Conservation (phyloP, 306 rosid species). For the Medicago arabica region DNA sequence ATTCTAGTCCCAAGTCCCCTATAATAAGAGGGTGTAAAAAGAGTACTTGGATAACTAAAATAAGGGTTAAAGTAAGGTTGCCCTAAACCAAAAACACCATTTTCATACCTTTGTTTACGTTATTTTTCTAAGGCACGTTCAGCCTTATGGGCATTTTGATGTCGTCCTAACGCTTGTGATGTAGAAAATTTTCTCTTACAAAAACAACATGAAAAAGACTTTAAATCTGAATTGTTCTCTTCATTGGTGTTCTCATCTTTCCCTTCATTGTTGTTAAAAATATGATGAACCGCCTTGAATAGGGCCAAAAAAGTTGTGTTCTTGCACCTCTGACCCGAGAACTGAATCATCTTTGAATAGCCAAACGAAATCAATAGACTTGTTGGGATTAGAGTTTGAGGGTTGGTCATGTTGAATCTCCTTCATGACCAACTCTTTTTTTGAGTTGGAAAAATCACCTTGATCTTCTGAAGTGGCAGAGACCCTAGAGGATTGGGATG, state of each 20-base stretch:
- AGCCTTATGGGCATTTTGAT: constrained; percentile 82
- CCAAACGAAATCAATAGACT: constrained; percentile 48
- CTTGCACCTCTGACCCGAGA: constrained; percentile 24
- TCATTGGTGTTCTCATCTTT: not conserved
- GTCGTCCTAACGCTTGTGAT: constrained; percentile 86
- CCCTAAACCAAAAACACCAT: constrained; percentile 33
- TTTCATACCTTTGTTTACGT: constrained; percentile 56
- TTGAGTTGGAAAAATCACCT: not conserved
- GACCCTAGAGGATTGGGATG: constrained; percentile 55
- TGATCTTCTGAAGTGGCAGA: constrained; percentile 49
- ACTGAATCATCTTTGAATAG: constrained; percentile 38
- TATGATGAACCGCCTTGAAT: constrained; percentile 14
- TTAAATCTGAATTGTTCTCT: constrained; percentile 34
- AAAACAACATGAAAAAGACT: constrained; percentile 66
- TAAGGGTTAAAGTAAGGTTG: constrained; percentile 38
- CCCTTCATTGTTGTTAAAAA: not conserved
- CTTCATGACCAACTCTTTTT: not conserved
- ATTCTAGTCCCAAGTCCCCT: constrained; percentile 54
- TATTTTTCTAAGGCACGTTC: constrained; percentile 77
- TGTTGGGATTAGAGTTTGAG: constrained; percentile 33
- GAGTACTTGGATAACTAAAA: constrained; percentile 44
- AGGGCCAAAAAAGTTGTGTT: constrained; percentile 46
- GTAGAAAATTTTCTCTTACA: constrained; percentile 77
- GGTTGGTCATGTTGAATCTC: constrained; percentile 17
- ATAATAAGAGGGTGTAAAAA: constrained; percentile 27